Evolutionary conservation across 306 rosid genomes (phyloP).

Genomic region (Erythrophleum fordii): DNA sequence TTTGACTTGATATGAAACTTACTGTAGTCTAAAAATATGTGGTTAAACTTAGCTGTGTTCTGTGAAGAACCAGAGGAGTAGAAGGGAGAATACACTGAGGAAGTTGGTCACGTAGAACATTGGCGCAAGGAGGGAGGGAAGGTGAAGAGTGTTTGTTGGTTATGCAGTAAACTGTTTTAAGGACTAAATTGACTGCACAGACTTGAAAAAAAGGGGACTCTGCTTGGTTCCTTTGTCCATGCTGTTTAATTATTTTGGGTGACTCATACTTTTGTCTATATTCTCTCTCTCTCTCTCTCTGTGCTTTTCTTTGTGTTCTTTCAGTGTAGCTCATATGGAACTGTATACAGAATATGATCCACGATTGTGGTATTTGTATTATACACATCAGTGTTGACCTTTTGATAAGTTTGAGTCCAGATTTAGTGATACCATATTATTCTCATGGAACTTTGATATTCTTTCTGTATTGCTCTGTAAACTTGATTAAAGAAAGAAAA

Average conservation of each 20-base stretch:
- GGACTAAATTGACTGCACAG: conserved; percentile 50
- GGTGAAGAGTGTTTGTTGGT: too few relatives aligned
- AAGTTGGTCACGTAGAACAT: too few relatives aligned
- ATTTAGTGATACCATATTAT: neutral
- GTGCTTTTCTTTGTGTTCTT: conserved; percentile 13
- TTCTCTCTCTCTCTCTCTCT: neutral
- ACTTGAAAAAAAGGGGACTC: conserved; percentile 70
- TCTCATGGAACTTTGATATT: neutral
- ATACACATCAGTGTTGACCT: conserved; percentile 43
- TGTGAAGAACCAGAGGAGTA: too few relatives aligned
- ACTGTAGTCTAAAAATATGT: too few relatives aligned
- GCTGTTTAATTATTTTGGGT: conserved; percentile 70
- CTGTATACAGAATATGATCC: conserved; percentile 35
- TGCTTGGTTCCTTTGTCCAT: conserved; percentile 83
- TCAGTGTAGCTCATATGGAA: conserved; percentile 31
- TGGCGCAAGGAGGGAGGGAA: too few relatives aligned
- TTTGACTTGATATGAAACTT: too few relatives aligned
- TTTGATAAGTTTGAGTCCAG: conserved; percentile 21
- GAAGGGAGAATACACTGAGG: too few relatives aligned
- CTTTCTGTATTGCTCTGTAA: conserved; percentile 14
- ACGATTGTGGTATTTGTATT: conserved; percentile 26
- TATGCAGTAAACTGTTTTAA: too few relatives aligned
- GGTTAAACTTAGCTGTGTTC: too few relatives aligned
- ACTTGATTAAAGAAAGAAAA: neutral
- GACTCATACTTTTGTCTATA: conserved; percentile 26